These are phyloP conservation scores for Hypoxylon fuscum DNA, from an alignment of 495 filamentous ascomycete genomes.

Conservation along the genomic window DNA sequence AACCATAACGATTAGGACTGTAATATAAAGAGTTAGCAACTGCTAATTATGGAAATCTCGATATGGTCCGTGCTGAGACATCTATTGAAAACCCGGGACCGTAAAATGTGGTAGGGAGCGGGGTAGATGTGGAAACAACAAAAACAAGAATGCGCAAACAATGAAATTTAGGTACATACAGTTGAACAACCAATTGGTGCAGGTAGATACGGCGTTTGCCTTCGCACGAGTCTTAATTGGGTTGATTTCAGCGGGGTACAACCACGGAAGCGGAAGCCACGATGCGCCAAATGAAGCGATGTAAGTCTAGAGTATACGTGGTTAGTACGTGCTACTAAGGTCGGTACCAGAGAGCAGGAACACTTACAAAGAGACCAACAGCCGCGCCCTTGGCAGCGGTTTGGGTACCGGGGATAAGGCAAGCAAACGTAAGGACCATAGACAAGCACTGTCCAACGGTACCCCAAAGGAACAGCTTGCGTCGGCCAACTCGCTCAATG, in stretches of 20 bases:
- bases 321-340: slow-evolving; percentile 8
- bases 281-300: slow-evolving; percentile 68
- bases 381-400: slow-evolving; percentile 46
- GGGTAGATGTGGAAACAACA: too few relatives aligned
- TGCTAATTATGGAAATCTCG: not conserved
- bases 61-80: too few relatives aligned
- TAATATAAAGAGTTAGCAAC: slow-evolving; percentile 21
- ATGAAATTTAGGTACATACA: too few relatives aligned
- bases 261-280: slow-evolving; percentile 70
- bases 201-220: slow-evolving; percentile 79
- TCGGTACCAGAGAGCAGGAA: slow-evolving; percentile 60
- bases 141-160: too few relatives aligned
- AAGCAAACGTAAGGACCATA: slow-evolving; percentile 74
- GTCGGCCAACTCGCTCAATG: slow-evolving; percentile 72
- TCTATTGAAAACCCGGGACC: too few relatives aligned
- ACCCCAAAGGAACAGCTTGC: slow-evolving; percentile 67
- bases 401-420: slow-evolving; percentile 64
- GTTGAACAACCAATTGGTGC: slow-evolving; percentile 84
- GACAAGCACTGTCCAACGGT: slow-evolving; percentile 69
- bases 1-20: slow-evolving; percentile 74
- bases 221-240: slow-evolving; percentile 78
- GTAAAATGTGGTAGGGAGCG: too few relatives aligned
- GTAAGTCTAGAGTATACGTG: slow-evolving; percentile 28
- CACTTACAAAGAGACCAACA: slow-evolving; percentile 60
- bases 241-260: slow-evolving; percentile 63